Evolutionary conservation across 2,329 filamentous ascomycete species (phyloP).

Genomic region (Pseudocercospora crystallina): DNA sequence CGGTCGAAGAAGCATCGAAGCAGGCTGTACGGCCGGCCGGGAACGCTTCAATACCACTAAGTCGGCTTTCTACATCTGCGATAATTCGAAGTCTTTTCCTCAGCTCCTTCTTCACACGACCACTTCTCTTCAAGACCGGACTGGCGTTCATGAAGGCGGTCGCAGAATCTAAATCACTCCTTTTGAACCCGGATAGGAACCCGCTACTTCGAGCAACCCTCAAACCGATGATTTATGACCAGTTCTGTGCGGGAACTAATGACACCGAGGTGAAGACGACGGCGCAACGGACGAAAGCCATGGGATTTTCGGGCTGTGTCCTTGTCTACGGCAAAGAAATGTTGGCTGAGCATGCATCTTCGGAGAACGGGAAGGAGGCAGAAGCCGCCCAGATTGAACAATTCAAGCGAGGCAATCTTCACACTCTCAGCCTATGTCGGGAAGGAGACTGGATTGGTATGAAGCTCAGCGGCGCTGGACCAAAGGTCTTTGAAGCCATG

Average conservation of each 20-base stretch:
- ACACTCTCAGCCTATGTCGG: constrained; percentile 54
- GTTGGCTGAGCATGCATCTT: neutral
- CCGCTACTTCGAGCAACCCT: constrained; percentile 46
- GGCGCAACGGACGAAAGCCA: constrained; percentile 45
- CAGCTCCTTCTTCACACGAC: constrained; percentile 33
- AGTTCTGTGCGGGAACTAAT: constrained; percentile 57
- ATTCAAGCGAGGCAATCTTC: constrained; percentile 55
- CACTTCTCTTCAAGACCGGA: constrained; percentile 32
- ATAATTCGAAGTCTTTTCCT: constrained; percentile 32
- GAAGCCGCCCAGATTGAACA: constrained; percentile 49
- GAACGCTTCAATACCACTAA: no score
- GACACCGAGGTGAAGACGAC: constrained; percentile 48
- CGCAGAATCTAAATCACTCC: constrained; percentile 42
- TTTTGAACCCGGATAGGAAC: constrained; percentile 52
- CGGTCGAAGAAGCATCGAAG: no score
- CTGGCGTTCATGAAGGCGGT: constrained; percentile 36
- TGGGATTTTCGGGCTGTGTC: constrained; percentile 55
- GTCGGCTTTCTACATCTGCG: no score
- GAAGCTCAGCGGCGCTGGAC: constrained; percentile 55
- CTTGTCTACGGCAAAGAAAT: constrained; percentile 56
- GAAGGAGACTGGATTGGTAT: constrained; percentile 53
- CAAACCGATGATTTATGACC: constrained; percentile 53
- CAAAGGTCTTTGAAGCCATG: constrained; percentile 42
- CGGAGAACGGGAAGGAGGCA: constrained; percentile 16
- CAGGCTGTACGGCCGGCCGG: no score